phyloP scores from a whole-genome alignment of 225 moss, liverwort and hornwort genomes.

The Marchantia polymorpha region DNA sequence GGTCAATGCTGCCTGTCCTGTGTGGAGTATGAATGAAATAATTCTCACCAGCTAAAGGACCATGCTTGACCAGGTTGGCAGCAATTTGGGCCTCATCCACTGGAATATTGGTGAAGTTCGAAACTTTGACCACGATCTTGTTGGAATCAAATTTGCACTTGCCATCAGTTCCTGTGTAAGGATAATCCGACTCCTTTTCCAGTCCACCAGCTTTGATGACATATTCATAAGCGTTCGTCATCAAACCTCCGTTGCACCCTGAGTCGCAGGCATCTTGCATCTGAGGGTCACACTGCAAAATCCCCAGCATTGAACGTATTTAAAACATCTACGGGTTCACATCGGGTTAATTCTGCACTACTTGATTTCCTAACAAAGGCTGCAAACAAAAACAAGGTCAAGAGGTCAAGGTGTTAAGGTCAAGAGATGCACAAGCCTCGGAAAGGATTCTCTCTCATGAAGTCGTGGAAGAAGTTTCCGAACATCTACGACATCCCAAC shows the following conservation, averaged over 20 bases:
- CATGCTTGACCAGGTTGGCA: constrained; percentile 66
- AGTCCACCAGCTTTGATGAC: constrained; percentile 71
- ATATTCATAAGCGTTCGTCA: constrained; percentile 78
- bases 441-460: too few species aligned
- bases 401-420: not conserved
- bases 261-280: constrained; percentile 57
- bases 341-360: not conserved
- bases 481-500: not conserved
- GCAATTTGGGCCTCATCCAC: constrained; percentile 74
- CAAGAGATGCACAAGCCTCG: too few species aligned
- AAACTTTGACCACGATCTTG: constrained; percentile 68
- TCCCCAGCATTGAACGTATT: not conserved
- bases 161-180: constrained; percentile 66
- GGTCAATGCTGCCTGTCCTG: too few species aligned
- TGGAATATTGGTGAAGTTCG: constrained; percentile 73
- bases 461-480: not conserved
- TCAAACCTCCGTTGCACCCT: constrained; percentile 71
- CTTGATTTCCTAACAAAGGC: not conserved
- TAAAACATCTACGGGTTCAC: too few species aligned
- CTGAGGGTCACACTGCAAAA: constrained; percentile 57
- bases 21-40: too few species aligned
- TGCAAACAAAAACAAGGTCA: not conserved
- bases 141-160: constrained; percentile 49
- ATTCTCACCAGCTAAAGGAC: constrained; percentile 71
- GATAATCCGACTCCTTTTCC: constrained; percentile 67